Conservation (phyloP, 2,329 filamentous ascomycete species). For the Fusarium sp. region DNA sequence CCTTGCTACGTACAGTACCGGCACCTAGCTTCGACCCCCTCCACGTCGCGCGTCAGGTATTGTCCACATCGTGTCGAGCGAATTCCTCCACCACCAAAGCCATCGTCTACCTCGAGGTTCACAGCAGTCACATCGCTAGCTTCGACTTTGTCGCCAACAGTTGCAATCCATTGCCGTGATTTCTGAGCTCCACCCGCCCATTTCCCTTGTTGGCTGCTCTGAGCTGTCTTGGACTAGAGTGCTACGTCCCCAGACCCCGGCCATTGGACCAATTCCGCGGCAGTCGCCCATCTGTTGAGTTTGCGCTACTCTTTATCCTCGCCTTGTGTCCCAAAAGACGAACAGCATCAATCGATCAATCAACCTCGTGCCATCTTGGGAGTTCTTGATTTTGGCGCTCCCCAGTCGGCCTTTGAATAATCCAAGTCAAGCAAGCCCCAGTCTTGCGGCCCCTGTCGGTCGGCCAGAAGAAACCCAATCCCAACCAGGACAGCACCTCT, state of each 20-base stretch:
- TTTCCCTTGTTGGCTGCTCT: constrained; percentile 23
- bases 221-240: constrained; percentile 41
- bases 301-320: constrained; percentile 42
- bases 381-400: constrained; percentile 32
- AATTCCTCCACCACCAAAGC: constrained; percentile 22
- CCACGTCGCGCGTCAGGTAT: constrained; percentile 38
- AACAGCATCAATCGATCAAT: constrained; percentile 32
- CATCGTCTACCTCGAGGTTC: constrained; percentile 26
- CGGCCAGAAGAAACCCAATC: constrained; percentile 34
- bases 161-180: constrained; percentile 51
- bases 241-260: constrained; percentile 46
- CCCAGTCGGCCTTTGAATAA: constrained; percentile 19
- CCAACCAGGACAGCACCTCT: constrained; percentile 32
- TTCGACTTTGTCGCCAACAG: constrained; percentile 42
- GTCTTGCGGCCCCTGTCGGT: constrained; percentile 30
- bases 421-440: constrained; percentile 27
- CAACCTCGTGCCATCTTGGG: constrained; percentile 23
- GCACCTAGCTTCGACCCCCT: constrained; percentile 28
- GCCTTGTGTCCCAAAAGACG: constrained; percentile 26
- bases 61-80: constrained; percentile 37
- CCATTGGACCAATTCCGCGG: constrained; percentile 44
- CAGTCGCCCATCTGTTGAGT: constrained; percentile 43
- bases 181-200: constrained; percentile 43
- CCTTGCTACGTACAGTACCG: constrained; percentile 37
- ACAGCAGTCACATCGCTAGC: constrained; percentile 39